Conservation (phyloP, 495 filamentous ascomycete species). For the Aeminium ludgeri region DNA sequence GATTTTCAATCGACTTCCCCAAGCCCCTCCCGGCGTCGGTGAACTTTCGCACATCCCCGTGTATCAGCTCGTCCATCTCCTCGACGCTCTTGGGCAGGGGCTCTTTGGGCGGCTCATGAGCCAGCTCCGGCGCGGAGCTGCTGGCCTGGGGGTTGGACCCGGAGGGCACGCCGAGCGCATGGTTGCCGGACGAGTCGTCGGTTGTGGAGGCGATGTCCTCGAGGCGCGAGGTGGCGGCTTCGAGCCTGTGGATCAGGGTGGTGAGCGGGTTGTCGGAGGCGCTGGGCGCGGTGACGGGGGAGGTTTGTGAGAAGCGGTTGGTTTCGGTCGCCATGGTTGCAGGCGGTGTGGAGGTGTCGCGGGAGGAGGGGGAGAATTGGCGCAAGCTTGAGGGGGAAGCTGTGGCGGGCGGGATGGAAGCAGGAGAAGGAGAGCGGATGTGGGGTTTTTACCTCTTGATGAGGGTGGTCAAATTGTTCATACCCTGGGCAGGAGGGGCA, state of each 20-base stretch:
- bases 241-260: conserved; percentile 50
- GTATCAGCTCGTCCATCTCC: conserved; percentile 71
- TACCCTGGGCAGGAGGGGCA: too few relatives aligned
- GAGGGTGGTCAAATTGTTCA: conserved; percentile 92
- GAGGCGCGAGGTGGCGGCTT: conserved; percentile 88
- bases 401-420: too few relatives aligned
- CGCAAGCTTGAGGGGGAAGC: conserved; percentile 1
- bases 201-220: conserved; percentile 83
- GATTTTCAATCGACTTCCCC: conserved; percentile 61
- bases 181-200: too few relatives aligned
- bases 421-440: conserved; percentile 16
- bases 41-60: conserved; percentile 57
- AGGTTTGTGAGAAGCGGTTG: conserved; percentile 7
- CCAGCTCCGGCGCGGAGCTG: too few relatives aligned
- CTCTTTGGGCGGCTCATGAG: conserved; percentile 27
- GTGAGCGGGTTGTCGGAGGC: conserved; percentile 26
- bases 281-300: conserved; percentile 4
- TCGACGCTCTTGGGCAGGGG: conserved; percentile 59
- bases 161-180: too few relatives aligned
- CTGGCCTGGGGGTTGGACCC: conserved; percentile 22
- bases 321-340: conserved; percentile 12
- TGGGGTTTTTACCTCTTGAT: conserved; percentile 67
- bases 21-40: conserved; percentile 60
- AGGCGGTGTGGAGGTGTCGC: conserved; percentile 24
- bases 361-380: background rate